Evolutionary conservation across 2,329 filamentous ascomycete genomes (phyloP).

Genomic region (Dryadomyces quercivorus): DNA sequence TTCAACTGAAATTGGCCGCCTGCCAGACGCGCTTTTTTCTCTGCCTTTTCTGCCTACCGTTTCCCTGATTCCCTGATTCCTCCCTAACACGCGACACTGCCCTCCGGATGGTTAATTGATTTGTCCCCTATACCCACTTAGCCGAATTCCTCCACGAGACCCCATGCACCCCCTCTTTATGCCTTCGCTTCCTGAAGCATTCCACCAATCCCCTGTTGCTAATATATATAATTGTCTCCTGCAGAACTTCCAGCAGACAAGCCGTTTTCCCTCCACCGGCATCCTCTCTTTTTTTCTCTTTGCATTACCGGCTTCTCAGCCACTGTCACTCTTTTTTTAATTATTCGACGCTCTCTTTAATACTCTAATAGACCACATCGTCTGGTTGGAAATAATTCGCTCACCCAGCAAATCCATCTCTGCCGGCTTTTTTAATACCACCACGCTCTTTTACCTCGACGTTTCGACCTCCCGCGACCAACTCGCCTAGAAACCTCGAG

Average conservation of each 20-base stretch:
- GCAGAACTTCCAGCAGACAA: conserved; percentile 27
- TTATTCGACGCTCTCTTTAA: conserved; percentile 46
- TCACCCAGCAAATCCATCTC: conserved; percentile 19
- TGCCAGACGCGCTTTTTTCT: background rate
- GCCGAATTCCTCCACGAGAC: background rate
- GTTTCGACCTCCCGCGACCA: conserved; percentile 1
- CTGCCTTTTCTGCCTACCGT: background rate
- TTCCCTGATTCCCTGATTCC: background rate
- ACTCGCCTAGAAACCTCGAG: conserved; percentile 1
- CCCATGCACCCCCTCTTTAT: background rate
- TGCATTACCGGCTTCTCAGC: conserved; percentile 32
- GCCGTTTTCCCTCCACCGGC: conserved; percentile 18
- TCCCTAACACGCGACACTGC: background rate
- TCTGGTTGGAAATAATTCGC: conserved; percentile 25
- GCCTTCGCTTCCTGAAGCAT: background rate
- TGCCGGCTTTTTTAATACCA: conserved; percentile 11
- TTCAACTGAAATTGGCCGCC: background rate
- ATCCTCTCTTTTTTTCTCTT: conserved; percentile 13
- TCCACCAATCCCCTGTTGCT: conserved; percentile 3
- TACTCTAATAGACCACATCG: conserved; percentile 36
- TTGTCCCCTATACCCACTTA: background rate
- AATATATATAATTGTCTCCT: conserved; percentile 12
- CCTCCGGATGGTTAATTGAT: background rate
- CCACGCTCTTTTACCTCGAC: conserved; percentile 15
- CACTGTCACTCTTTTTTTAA: conserved; percentile 42